A percentile compares a stretch with the other conserved stretches of the same genome.
These are phyloP conservation scores for Fusarium penzigii DNA, from an alignment of 2,329 filamentous ascomycete genomes.

Conservation along the genomic window DNA sequence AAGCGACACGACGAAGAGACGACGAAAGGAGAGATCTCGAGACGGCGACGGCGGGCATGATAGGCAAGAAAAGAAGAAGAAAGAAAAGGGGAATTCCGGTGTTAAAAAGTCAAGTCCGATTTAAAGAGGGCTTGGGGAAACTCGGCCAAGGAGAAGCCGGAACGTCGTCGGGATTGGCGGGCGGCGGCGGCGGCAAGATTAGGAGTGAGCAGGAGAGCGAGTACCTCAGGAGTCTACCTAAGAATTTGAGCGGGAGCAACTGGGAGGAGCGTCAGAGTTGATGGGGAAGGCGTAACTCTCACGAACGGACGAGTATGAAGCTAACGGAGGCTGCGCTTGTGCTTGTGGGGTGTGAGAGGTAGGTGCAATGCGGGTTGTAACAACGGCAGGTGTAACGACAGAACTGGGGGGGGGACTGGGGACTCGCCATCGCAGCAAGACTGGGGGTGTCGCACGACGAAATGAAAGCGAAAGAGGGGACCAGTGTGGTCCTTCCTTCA, in stretches of 20 bases:
- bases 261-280: neutral
- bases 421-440: too few species aligned
- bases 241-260: too few species aligned
- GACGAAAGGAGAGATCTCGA: slow-evolving; percentile 34
- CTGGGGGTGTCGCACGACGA: too few species aligned
- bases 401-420: too few species aligned
- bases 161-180: slow-evolving; percentile 15
- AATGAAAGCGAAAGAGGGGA: too few species aligned
- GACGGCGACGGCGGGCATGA: slow-evolving; percentile 31
- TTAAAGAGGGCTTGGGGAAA: slow-evolving; percentile 24
- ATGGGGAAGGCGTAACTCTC: neutral
- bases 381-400: slow-evolving; percentile 1
- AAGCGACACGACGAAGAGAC: slow-evolving; percentile 31
- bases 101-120: slow-evolving; percentile 23
- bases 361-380: neutral
- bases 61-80: slow-evolving; percentile 24
- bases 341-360: neutral
- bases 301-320: too few species aligned
- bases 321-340: too few species aligned
- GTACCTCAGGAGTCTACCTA: too few species aligned
- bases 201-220: too few species aligned
- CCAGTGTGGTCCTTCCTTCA: too few species aligned
- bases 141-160: slow-evolving; percentile 25
- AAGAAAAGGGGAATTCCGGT: slow-evolving; percentile 15
- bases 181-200: neutral